Evolutionary conservation across 345 rosid species (phyloP).

Genomic region (Cardiospermum halicacabum): DNA sequence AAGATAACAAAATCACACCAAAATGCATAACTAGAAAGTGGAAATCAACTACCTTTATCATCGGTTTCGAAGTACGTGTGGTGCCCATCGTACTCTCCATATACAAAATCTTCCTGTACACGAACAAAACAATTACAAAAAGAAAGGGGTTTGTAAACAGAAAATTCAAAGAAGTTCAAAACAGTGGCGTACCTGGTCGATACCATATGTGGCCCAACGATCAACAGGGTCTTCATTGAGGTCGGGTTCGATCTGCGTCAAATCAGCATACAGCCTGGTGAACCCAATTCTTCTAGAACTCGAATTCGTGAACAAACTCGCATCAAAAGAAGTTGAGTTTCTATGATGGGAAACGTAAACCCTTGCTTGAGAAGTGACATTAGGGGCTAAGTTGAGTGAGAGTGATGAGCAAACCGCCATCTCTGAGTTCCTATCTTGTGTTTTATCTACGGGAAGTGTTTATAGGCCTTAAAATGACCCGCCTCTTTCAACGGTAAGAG

Average conservation of each 20-base stretch:
- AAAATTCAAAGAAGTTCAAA: not conserved
- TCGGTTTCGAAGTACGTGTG: constrained; percentile 79
- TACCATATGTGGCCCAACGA: constrained; percentile 55
- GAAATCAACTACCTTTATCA: constrained; percentile 27
- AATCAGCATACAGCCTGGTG: constrained; percentile 41
- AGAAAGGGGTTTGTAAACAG: not conserved
- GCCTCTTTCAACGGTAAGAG: constrained; percentile 16
- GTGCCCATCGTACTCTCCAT: constrained; percentile 75
- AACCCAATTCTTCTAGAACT: constrained; percentile 20
- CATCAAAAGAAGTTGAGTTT: constrained; percentile 11
- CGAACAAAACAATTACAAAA: not conserved
- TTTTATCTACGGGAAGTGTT: not conserved
- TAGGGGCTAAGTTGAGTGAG: constrained; percentile 42
- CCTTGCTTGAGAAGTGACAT: constrained; percentile 21
- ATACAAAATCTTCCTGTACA: constrained; percentile 69
- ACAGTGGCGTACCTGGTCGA: constrained; percentile 40
- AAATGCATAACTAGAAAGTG: not conserved
- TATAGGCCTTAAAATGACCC: constrained; percentile 11
- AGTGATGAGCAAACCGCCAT: constrained; percentile 38
- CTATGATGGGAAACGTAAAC: constrained; percentile 10
- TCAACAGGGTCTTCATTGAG: constrained; percentile 82
- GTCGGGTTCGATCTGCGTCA: constrained; percentile 75
- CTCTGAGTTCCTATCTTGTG: constrained; percentile 15
- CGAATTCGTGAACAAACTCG: constrained; percentile 17
- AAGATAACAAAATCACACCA: not conserved